These are phyloP conservation scores for Gigaspora rosea DNA, from an alignment of 192 early-diverging fungal genomes.

Conservation along the genomic window DNA sequence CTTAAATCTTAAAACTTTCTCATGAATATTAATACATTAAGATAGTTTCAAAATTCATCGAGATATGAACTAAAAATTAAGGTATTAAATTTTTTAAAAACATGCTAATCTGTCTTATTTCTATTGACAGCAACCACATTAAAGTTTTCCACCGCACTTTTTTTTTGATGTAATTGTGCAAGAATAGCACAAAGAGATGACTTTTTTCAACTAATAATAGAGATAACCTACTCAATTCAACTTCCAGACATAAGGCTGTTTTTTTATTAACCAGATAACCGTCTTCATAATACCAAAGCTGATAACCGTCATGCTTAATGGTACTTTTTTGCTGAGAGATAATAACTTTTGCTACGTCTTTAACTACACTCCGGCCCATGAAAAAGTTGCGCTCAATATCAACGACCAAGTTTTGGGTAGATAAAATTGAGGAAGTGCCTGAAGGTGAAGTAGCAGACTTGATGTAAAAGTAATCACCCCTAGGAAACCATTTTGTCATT, in stretches of 20 bases:
- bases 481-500: too few relatives aligned
- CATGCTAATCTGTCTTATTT: too few relatives aligned
- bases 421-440: background rate
- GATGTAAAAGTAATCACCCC: slow-evolving; percentile 12
- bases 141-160: too few relatives aligned
- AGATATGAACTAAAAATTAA: too few relatives aligned
- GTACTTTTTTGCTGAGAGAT: slow-evolving; percentile 19
- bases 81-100: too few relatives aligned
- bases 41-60: too few relatives aligned
- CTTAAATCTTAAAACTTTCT: too few relatives aligned
- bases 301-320: background rate
- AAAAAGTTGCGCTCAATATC: slow-evolving; percentile 18
- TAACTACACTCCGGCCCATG: background rate
- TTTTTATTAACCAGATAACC: slow-evolving; percentile 20
- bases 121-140: too few relatives aligned
- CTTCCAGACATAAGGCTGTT: slow-evolving; percentile 4
- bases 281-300: slow-evolving; percentile 27
- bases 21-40: too few relatives aligned
- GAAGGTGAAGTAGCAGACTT: slow-evolving; percentile 24
- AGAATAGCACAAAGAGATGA: too few relatives aligned
- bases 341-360: slow-evolving; percentile 3
- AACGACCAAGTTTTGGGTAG: slow-evolving; percentile 7
- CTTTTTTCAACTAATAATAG: too few relatives aligned
- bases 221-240: slow-evolving; percentile 4
- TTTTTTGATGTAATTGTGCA: too few relatives aligned